Base-by-base conservation (phyloP, 1,139 yeast genomes). In the Pneumocystis sp. region DNA sequence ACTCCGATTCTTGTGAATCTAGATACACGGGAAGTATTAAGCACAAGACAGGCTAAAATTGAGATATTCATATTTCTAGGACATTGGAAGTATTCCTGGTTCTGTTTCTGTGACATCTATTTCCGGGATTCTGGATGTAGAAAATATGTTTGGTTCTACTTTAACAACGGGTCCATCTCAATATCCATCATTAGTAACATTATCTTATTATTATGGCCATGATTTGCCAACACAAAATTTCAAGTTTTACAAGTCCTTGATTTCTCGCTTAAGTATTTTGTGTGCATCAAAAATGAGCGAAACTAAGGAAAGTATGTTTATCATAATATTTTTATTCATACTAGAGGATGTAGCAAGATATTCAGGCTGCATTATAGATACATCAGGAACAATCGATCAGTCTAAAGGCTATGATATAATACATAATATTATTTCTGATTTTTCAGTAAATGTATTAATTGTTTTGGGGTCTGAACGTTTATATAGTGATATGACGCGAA, bases 141-240 rank as follows among this genome's bases (percentile, higher is more conserved):
- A 89, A 71, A 81, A 86, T 63, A 76, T 79, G 1, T 87, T 93
- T 83, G 97, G 97, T 8, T 85, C 86, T 64, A 81, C 93, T 8
- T 83, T 87, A 63, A 87, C 96, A 0, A 87, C 91, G n/a, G 97
- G 97, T 34, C 88, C 95, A 0, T 82, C 88, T 67, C 95, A 89
- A 74, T 59, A 68, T 31, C 68, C 71, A 6, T 89, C 93, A 19
- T 89, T 89, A 73, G 95, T 89, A 73, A 97, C 97, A 0, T 74
- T 87, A 39, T 95, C 88, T 10, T 86, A 87, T 72, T 85, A 82
- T 71, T 89, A 80, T 74, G 98, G 98, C 0, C 80, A 86, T 65
- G 87, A 85, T 63, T 76, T 78, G 59, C 79, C 83, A 35, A 71
- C 76, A 2, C 85, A 84, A 19, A 90, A 90, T 74, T 72, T 81